Base-by-base conservation (phyloP, 2,329 filamentous ascomycete genomes). In the Calonectria pauciramosa region DNA sequence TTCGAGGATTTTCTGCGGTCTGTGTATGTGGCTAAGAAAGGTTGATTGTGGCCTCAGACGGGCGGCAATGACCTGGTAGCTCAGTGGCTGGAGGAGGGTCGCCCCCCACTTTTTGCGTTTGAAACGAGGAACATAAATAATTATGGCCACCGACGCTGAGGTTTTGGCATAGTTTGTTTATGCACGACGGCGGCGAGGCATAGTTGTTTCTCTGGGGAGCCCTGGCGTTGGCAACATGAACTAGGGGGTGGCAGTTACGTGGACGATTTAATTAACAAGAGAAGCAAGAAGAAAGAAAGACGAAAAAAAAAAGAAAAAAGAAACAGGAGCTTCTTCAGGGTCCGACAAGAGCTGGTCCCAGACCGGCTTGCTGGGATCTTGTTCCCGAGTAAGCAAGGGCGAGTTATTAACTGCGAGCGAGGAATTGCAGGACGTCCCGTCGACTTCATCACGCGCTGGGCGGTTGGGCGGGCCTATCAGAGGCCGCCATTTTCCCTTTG, bases 381-480 rank as follows among this genome's bases (percentile, higher is more conserved):
- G 56, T 63, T 63, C n/a, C 56, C 34, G 56, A 63, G 56, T 26
- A 36, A 49, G 60, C 60, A 65, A 65, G 41, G 30, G n/a, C 60
- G 60, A 65, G 41, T 49, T 65, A 65, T 65, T 65, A 65, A 65
- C 30, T 67, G 30, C 44, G 64, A 28, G 28, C 36, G 28, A 49
- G 44, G 44, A 26, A 36, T 52, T 51, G 47, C 59, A 41, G 56
- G 32, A 38, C 32, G 28, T 67, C 59, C 56, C 51, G 38, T 64
- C 67, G 59, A 28, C 60, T 72, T 63, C 66, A 30, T 41, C 30
- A 67, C 51, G 59, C 66, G 60, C 71, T 52, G 32, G 52, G 67
- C 71, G 59, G 54, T 60, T 73, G 49, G 54, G 59, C 32, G 54
- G 32, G 26, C 71, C 71, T 69, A 73, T 69, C 71, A 73, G 65